Conservation (phyloP, 768 basidiomycete species). For the Rhodotorula diobovata region DNA sequence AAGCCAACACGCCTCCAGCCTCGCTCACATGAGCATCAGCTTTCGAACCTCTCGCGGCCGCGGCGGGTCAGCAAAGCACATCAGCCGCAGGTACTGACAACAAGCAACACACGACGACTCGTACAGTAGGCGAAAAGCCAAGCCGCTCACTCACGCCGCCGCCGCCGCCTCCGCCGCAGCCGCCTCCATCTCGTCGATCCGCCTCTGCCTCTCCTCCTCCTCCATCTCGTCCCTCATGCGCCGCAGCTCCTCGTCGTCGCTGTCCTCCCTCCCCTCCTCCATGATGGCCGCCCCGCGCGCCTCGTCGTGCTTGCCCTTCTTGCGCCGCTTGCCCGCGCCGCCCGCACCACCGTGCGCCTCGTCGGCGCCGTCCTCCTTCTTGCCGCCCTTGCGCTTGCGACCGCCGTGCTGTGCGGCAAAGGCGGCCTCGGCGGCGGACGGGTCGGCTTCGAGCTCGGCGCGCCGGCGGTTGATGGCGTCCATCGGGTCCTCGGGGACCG, state of each 20-base stretch:
- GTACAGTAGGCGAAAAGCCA: neutral
- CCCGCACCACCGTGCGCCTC: neutral
- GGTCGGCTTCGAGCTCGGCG: conserved; percentile 27
- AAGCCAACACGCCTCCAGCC: too few relatives aligned
- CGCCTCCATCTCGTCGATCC: conserved; percentile 26
- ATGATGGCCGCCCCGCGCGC: conserved; percentile 6
- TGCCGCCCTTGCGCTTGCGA: conserved; percentile 1
- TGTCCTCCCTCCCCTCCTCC: neutral
- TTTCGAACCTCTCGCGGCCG: too few relatives aligned
- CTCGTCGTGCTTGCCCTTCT: conserved; percentile 1
- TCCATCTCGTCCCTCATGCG: conserved; percentile 19
- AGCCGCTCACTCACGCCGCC: neutral
- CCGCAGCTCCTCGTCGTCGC: conserved; percentile 11
- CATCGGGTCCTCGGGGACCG: conserved; percentile 38
- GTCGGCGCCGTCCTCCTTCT: neutral
- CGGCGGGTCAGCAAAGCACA: neutral
- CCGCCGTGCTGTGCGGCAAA: neutral
- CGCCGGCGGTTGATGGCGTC: conserved; percentile 29
- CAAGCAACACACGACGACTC: neutral
- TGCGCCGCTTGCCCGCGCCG: conserved; percentile 4
- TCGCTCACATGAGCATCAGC: neutral
- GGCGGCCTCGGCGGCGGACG: neutral
- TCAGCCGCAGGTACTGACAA: neutral
- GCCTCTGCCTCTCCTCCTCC: conserved; percentile 25
- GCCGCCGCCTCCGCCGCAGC: conserved; percentile 5